Base-by-base conservation (phyloP, 2,329 filamentous ascomycete genomes). In the Arthrinium phaeospermum region DNA sequence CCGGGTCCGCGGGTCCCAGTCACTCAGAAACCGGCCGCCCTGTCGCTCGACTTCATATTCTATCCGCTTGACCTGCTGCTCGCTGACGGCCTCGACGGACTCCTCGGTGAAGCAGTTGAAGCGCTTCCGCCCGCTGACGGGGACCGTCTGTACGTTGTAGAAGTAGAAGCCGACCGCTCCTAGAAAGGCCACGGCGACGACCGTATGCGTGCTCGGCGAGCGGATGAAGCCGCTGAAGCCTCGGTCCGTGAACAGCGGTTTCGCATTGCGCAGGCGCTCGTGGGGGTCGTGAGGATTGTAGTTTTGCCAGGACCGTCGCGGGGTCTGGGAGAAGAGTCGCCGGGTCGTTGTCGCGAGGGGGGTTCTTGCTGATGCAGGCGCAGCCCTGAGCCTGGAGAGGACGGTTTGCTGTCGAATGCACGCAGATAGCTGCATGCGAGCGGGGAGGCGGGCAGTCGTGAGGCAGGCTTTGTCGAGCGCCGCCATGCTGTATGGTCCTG, bases 141-240 rank as follows among this genome's bases (percentile, higher is more conserved):
- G 93, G 19, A 95, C 93, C 45, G 88, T 88, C 80, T 96, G 91
- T 57, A 93, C 84, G 79, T 95, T 92, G 78, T 83, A 86, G 71
- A 91, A 84, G 83, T 94, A 95, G 79, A 94, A 91, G 12, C 79
- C 78, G 1, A 85, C 77, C 4, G 87, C 88, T 61, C 82, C 84
- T n/a, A 81, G 77, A 22, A 84, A 79, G 41, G 84, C 83, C 19
- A 83, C 73, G 0, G 83, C 75, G 22, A 86, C 79, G 19, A 88
- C 80, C 41, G 83, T 77, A 71, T 82, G 81, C 64, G 84, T 84
- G 70, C 77, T 80, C 34, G 81, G 81, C 72, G 81, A 82, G 49
- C 80, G 80, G 37, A 79, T 71, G 61, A 82, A 74, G 5, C 77
- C 76, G 67, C 74, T 71, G 19, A 85, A 67, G n/a, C 82, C 77